These are phyloP conservation scores for Ogataea methylovora DNA, from an alignment of 805 yeast species.

Conservation along the genomic window DNA sequence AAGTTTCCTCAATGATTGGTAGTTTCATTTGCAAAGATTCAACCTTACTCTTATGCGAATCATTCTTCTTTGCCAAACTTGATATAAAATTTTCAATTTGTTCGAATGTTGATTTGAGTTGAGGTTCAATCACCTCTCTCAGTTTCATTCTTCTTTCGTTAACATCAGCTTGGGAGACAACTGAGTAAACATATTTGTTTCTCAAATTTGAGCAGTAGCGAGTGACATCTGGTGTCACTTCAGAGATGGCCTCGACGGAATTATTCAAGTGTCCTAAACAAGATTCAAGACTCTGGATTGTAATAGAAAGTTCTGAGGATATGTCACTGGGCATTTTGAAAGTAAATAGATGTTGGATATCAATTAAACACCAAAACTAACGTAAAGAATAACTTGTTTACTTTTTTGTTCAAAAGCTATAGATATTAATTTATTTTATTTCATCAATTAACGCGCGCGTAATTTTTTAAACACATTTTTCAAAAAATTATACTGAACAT, in stretches of 20 bases:
- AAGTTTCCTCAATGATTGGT: conserved; percentile 18
- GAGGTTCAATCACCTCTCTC: conserved; percentile 33
- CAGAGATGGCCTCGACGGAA: conserved; percentile 1
- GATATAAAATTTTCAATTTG: conserved; percentile 26
- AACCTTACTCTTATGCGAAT: conserved; percentile 27
- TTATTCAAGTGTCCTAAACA: background rate
- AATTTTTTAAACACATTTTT: too few relatives aligned
- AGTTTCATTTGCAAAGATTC: conserved; percentile 35
- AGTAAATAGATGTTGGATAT: background rate
- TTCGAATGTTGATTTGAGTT: conserved; percentile 25
- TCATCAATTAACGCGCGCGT: too few relatives aligned
- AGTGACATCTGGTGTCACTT: conserved; percentile 29
- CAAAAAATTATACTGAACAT: too few relatives aligned
- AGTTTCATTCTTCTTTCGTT: conserved; percentile 31
- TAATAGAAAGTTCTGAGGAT: background rate
- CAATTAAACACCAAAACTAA: too few relatives aligned
- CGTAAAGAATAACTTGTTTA: too few relatives aligned
- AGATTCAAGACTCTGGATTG: background rate
- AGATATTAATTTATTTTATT: too few relatives aligned
- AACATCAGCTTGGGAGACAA: conserved; percentile 42
- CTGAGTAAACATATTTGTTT: conserved; percentile 40
- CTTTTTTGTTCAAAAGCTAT: too few relatives aligned
- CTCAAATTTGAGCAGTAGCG: conserved; percentile 32
- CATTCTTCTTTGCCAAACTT: conserved; percentile 26
- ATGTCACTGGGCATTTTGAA: background rate